phyloP scores from a whole-genome alignment of 23 red algal genomes.

The Gracilaria caudata region DNA sequence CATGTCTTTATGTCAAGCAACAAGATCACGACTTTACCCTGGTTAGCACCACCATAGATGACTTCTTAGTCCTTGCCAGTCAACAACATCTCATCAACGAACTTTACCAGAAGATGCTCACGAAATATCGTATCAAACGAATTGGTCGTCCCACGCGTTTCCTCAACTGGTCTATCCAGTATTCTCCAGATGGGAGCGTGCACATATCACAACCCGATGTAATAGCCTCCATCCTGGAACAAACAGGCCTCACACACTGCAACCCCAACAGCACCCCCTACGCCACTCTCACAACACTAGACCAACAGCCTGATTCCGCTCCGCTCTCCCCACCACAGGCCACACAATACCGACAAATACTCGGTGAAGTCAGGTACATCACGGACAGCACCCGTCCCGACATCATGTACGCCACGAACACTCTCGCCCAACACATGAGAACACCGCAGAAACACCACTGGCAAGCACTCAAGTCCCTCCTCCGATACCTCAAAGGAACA shows the following conservation, averaged over 20 bases:
- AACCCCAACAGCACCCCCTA: neutral
- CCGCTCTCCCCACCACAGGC: neutral
- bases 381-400: neutral
- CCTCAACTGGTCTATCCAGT: neutral
- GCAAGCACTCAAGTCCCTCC: neutral
- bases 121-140: constrained; percentile 13
- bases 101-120: neutral
- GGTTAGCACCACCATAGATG: neutral
- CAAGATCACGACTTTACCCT: too few species aligned
- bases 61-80: neutral
- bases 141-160: neutral
- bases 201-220: constrained; percentile 6
- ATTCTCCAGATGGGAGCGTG: neutral
- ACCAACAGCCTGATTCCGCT: neutral
- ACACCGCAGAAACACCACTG: constrained; percentile 3
- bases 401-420: neutral
- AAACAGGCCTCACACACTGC: neutral
- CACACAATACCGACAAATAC: neutral
- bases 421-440: neutral
- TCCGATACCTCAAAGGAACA: constrained; percentile 2
- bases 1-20: too few species aligned
- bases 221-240: neutral
- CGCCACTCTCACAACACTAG: neutral
- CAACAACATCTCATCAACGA: constrained; percentile 8
- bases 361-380: constrained; percentile 6